These are phyloP conservation scores for Aureobasidium uvarum DNA, from an alignment of 2,329 filamentous ascomycete genomes.

Conservation along the genomic window DNA sequence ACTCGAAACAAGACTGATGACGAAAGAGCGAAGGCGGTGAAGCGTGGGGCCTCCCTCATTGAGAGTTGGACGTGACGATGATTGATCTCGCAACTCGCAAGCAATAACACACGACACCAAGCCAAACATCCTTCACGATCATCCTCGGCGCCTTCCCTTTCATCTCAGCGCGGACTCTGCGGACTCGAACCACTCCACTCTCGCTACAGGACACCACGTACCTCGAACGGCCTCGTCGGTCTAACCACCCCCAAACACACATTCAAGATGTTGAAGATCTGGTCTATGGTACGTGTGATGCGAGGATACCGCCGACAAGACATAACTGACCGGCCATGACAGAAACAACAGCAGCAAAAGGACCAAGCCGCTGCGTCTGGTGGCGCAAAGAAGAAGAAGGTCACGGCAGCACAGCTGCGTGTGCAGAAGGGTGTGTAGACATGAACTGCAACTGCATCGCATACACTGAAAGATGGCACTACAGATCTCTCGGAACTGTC, in stretches of 20 bases:
- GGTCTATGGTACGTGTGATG: conserved; percentile 79
- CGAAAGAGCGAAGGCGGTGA: conserved; percentile 13
- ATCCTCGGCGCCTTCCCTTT: background rate
- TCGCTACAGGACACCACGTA: background rate
- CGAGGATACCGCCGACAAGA: background rate
- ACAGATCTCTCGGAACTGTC: conserved; percentile 78
- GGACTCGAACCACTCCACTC: background rate
- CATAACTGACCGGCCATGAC: conserved; percentile 33
- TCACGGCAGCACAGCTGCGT: conserved; percentile 90
- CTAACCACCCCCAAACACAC: background rate
- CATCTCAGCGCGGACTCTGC: background rate
- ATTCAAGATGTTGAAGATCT: conserved; percentile 93
- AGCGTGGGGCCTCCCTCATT: conserved; percentile 13
- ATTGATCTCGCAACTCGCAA: conserved; percentile 4
- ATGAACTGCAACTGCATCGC: background rate
- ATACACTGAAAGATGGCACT: background rate
- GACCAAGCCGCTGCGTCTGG: conserved; percentile 77
- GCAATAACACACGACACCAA: conserved; percentile 7
- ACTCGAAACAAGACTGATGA: background rate
- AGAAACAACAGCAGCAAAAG: conserved; percentile 85
- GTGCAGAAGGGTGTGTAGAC: conserved; percentile 79
- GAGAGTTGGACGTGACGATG: conserved; percentile 17
- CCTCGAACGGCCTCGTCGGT: conserved; percentile 25
- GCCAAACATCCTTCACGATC: background rate
- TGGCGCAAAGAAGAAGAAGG: conserved; percentile 89